phyloP scores from a whole-genome alignment of 345 rosid genomes.

The Firmiana major region DNA sequence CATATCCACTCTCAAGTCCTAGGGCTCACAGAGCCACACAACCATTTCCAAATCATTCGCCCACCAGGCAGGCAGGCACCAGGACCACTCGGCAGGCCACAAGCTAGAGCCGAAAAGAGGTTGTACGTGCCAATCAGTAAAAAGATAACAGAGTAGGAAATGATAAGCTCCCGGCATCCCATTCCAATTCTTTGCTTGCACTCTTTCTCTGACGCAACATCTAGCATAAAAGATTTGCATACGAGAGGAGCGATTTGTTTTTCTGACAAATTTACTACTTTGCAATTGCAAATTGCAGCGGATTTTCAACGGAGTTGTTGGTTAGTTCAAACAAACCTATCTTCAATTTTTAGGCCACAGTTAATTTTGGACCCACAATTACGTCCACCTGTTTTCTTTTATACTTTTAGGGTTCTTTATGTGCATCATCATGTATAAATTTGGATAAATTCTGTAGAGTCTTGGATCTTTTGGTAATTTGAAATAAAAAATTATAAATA shows the following conservation, averaged over 20 bases:
- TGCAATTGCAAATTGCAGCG: neutral
- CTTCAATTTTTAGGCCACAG: neutral
- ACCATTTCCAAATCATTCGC: neutral
- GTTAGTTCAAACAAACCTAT: constrained; percentile 14
- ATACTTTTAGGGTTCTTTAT: neutral
- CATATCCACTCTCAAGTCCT: too few species aligned
- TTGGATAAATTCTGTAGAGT: neutral
- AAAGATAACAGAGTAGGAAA: neutral
- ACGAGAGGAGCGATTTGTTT: neutral
- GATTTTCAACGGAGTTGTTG: neutral
- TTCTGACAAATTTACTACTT: neutral
- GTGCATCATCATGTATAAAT: neutral
- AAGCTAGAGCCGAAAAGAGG: neutral
- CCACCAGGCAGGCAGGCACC: neutral
- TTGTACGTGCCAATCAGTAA: neutral
- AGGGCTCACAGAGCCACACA: neutral
- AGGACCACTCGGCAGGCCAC: neutral
- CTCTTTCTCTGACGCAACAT: neutral
- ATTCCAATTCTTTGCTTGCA: constrained; percentile 10
- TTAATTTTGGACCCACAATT: neutral
- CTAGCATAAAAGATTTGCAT: neutral
- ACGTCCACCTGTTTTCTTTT: neutral
- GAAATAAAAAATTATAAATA: too few species aligned
- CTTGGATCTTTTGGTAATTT: too few species aligned
- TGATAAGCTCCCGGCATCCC: neutral